A percentile compares a stretch with the other conserved stretches of the same genome.
Evolutionary conservation across 192 early-diverging fungal species (phyloP).

Genomic region (Coemansia sp.): DNA sequence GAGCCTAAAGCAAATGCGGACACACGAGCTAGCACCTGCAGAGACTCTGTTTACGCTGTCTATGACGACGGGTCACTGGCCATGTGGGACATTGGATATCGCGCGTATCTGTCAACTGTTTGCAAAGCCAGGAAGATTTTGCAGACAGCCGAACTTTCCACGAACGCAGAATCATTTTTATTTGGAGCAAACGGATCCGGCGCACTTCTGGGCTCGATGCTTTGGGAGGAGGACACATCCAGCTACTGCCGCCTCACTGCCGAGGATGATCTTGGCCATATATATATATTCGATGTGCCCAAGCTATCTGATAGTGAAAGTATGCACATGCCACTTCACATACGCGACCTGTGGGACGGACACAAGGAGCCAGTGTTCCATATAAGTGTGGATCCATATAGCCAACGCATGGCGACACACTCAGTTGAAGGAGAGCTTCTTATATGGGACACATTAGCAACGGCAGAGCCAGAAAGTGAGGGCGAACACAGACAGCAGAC

Average conservation of each 20-base stretch:
- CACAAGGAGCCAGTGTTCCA: conserved; percentile 50
- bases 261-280: conserved; percentile 37
- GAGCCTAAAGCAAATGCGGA: too few relatives aligned
- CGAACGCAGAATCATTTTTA: background rate
- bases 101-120: background rate
- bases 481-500: background rate
- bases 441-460: conserved; percentile 35
- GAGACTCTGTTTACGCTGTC: conserved; percentile 6
- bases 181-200: background rate
- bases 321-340: background rate
- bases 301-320: background rate
- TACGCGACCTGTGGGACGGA: conserved; percentile 45
- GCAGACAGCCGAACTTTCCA: conserved; percentile 8
- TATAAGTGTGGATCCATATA: conserved; percentile 55
- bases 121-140: conserved; percentile 7
- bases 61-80: conserved; percentile 35
- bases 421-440: conserved; percentile 50
- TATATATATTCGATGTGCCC: conserved; percentile 28
- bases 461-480: background rate
- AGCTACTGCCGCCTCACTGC: conserved; percentile 13
- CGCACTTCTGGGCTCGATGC: conserved; percentile 8
- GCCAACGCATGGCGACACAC: conserved; percentile 46
- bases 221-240: conserved; percentile 9
- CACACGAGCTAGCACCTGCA: background rate
- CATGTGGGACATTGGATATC: conserved; percentile 27